Evolutionary conservation across 2,329 filamentous ascomycete species (phyloP), one percentile per base, ranked within the genome.

Genomic region (Nemania diffusa): DNA sequence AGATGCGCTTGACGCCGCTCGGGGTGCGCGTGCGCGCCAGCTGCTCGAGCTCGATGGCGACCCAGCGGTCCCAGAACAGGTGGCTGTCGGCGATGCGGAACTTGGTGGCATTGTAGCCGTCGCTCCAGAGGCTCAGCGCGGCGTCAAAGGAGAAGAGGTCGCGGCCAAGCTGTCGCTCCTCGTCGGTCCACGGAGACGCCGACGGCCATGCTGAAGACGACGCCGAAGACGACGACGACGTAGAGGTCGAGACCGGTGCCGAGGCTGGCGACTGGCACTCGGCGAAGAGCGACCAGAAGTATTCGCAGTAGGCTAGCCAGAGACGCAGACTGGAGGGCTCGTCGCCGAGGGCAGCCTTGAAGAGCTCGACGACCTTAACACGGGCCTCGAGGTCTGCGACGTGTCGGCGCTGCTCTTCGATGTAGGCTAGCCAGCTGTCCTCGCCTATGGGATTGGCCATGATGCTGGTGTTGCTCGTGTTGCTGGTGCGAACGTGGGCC

Each of bases 221-320:
- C 34, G 61, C 44, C 9, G 57, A 52, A 1, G 65, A 29, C 15
- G 60, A 32, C 17, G 55, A 22, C 11, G 59, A 52, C 3, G 57
- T 24, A 6, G 48, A 44, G 2, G 57, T 17, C 24, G 63, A 44
- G 3, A 34, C 6, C 1, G 52, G 44, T 20, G 57, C 57, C 24
- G 42, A n/a, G 17, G 22, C 84, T 81, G 62, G 86, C 84, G 61
- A 85, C 77, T 90, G 87, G 73, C 87, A 89, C 71, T 88, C 87
- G 58, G 84, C 84, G 78, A 92, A 90, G 11, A 94, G 87, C 22
- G 87, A 86, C 84, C 90, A 90, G 69, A 94, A 89, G 79, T 91
- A 95, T 73, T 94, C 89, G 78, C 90, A 92, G 76, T 94, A 95
- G 29, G 89, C 85, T 67, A 90, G 85, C 92, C 92, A 96, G 46